phyloP scores from a whole-genome alignment of 805 yeast genomes.

The Wickerhamomyces rabaulensis region DNA sequence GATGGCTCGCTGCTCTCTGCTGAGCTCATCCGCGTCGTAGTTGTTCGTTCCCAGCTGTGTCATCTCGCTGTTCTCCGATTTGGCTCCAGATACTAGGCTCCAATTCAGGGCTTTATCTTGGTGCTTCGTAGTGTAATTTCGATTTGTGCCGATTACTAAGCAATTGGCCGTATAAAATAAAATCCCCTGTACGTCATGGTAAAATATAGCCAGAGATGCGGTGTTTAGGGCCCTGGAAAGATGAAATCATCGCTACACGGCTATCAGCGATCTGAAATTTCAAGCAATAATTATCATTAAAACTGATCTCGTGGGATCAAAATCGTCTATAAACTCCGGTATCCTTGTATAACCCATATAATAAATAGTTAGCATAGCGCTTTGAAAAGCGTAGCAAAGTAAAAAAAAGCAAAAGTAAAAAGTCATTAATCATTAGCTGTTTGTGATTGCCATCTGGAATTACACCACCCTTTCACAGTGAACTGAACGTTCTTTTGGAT shows the following conservation, averaged over 20 bases:
- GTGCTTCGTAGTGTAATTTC: no score
- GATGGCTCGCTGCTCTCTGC: constrained; percentile 41
- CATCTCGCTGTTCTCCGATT: neutral
- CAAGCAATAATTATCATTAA: no score
- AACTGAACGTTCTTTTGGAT: constrained; percentile 18
- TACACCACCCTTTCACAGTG: constrained; percentile 26
- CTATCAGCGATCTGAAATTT: no score
- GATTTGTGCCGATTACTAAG: neutral
- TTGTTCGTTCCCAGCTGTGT: neutral
- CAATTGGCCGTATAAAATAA: neutral
- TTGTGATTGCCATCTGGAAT: constrained; percentile 20
- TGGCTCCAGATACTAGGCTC: neutral
- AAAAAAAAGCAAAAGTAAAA: neutral
- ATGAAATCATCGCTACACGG: no score
- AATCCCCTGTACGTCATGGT: no score
- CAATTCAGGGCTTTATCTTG: neutral
- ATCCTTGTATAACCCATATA: neutral
- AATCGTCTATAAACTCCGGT: neutral
- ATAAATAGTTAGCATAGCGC: neutral
- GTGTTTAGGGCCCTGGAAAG: no score
- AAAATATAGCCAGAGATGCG: no score
- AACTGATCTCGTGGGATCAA: neutral
- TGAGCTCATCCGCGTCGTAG: constrained; percentile 8
- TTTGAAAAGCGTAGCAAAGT: neutral
- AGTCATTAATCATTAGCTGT: neutral